These are phyloP conservation scores for Phyllosticta citribraziliensis DNA, from an alignment of 2,329 filamentous ascomycete species.

Conservation along the genomic window DNA sequence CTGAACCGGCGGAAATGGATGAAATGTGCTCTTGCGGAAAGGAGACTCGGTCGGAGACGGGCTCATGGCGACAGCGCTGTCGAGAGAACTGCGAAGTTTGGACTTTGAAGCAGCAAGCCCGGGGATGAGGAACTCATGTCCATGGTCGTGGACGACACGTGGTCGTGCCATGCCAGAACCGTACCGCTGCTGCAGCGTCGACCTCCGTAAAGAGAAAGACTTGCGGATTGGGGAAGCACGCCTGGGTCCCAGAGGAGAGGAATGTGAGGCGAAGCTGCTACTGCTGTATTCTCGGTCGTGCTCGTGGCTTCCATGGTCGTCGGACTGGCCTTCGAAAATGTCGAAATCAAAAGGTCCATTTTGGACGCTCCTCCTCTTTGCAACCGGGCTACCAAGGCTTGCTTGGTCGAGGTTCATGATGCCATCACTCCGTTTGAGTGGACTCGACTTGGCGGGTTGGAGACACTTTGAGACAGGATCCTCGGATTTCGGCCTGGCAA, in stretches of 20 bases:
- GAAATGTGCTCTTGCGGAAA: constrained; percentile 26
- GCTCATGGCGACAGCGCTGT: constrained; percentile 61
- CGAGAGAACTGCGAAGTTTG: constrained; percentile 65
- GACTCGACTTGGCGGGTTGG: constrained; percentile 58
- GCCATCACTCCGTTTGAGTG: constrained; percentile 83
- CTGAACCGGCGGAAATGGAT: constrained; percentile 1
- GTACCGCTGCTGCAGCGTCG: constrained; percentile 77
- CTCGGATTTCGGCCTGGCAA: constrained; percentile 35
- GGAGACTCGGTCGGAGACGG: constrained; percentile 58
- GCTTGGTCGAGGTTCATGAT: constrained; percentile 78
- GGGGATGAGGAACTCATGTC: constrained; percentile 47
- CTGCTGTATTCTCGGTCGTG: constrained; percentile 21
- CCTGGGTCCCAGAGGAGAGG: constrained; percentile 14
- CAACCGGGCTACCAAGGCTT: constrained; percentile 72
- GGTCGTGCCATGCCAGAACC: constrained; percentile 33
- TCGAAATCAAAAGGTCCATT: constrained; percentile 54
- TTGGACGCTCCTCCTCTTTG: constrained; percentile 83
- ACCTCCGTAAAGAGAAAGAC: constrained; percentile 70
- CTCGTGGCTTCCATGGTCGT: constrained; percentile 15
- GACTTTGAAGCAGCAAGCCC: constrained; percentile 44
- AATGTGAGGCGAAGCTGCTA: constrained; percentile 28
- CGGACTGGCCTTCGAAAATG: constrained; percentile 55
- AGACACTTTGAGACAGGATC: constrained; percentile 36
- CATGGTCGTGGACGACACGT: constrained; percentile 30
- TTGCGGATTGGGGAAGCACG: constrained; percentile 25